Evolutionary conservation across 495 filamentous ascomycete genomes (phyloP).

Genomic region (Pyronema omphalodes): DNA sequence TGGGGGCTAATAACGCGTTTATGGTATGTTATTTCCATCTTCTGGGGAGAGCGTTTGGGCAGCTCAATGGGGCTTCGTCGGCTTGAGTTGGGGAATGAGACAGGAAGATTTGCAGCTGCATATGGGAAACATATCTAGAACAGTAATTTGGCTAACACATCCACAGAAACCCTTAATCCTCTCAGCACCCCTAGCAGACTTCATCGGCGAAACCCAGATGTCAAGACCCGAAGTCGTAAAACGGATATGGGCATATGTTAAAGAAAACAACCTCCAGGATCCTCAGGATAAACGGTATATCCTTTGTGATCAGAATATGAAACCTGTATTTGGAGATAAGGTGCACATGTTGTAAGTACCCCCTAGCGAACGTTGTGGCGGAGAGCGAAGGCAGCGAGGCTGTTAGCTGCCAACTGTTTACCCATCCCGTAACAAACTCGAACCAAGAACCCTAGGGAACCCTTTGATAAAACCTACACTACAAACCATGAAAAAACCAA

Average conservation of each 20-base stretch:
- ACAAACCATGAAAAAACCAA: too few relatives aligned
- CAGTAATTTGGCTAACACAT: background rate
- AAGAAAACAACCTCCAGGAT: constrained; percentile 69
- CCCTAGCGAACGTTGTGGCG: too few relatives aligned
- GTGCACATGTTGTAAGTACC: constrained; percentile 68
- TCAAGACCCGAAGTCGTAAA: constrained; percentile 91
- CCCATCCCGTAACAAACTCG: constrained; percentile 40
- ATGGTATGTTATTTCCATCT: constrained; percentile 29
- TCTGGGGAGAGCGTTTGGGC: background rate
- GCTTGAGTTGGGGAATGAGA: too few relatives aligned
- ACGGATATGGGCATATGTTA: constrained; percentile 86
- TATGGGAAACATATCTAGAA: background rate
- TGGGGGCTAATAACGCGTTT: constrained; percentile 48
- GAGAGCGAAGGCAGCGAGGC: too few relatives aligned
- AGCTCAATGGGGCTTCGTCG: too few relatives aligned
- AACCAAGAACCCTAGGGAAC: too few relatives aligned
- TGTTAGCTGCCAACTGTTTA: too few relatives aligned
- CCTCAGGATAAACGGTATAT: constrained; percentile 83
- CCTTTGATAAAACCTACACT: constrained; percentile 26
- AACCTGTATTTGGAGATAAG: constrained; percentile 63
- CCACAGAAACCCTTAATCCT: constrained; percentile 32
- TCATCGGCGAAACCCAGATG: constrained; percentile 46
- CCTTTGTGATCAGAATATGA: constrained; percentile 73
- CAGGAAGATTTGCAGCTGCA: too few relatives aligned
- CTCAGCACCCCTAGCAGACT: constrained; percentile 43